Evolutionary conservation across 2,329 filamentous ascomycete species (phyloP).

Genomic region (Xylariaceae sp.): DNA sequence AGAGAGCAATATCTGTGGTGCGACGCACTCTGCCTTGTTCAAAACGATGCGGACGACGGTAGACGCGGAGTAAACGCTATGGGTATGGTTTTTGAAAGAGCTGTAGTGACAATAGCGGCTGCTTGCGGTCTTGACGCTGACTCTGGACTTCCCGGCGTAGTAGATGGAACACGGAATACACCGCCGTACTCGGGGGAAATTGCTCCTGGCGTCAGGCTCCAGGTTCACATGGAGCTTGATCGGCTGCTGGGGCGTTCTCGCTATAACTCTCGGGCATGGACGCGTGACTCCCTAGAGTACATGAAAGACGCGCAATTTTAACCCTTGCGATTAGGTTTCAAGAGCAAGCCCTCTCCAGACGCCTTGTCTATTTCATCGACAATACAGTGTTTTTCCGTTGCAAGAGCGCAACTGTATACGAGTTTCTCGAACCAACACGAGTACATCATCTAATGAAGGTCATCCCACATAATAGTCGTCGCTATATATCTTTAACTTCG

Average conservation of each 20-base stretch:
- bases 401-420: too few species aligned
- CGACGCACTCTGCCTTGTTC: not conserved
- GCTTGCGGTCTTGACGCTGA: not conserved
- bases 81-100: not conserved
- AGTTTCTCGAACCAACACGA: too few species aligned
- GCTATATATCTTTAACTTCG: not conserved
- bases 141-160: not conserved
- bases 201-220: not conserved
- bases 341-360: not conserved
- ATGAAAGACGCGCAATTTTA: not conserved
- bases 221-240: not conserved
- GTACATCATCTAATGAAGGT: not conserved
- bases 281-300: not conserved
- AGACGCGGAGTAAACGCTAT: not conserved
- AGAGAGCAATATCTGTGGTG: slow-evolving; percentile 2
- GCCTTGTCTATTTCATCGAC: not conserved
- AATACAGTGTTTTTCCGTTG: not conserved
- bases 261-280: slow-evolving; percentile 2
- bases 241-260: not conserved
- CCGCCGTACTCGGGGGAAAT: too few species aligned
- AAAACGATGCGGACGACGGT: not conserved
- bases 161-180: too few species aligned
- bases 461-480: not conserved
- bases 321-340: not conserved
- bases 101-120: not conserved